phyloP scores from a whole-genome alignment of 495 filamentous ascomycete species.

The Penicillium egyptiacum region DNA sequence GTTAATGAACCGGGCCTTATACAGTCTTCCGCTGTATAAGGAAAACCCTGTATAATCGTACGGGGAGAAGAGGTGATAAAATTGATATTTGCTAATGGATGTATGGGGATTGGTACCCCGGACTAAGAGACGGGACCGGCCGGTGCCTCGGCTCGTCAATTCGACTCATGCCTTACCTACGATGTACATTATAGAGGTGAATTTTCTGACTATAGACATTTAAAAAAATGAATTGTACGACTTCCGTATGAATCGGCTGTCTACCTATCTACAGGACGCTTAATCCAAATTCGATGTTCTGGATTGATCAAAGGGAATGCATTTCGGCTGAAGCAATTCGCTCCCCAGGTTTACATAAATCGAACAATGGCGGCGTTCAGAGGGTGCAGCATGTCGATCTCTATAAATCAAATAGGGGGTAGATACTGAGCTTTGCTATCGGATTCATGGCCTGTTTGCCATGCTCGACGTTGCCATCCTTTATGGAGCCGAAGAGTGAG shows the following conservation, averaged over 20 bases:
- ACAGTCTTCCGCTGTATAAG: not conserved
- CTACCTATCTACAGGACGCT: not conserved
- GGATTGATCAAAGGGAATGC: not conserved
- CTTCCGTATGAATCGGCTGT: not conserved
- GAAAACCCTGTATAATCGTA: not conserved
- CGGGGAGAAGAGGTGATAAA: not conserved
- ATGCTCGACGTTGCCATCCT: not conserved
- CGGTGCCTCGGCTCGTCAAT: conserved; percentile 8
- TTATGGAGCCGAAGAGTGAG: not conserved
- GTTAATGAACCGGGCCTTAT: not conserved
- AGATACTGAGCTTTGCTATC: not conserved
- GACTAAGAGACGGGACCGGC: conserved; percentile 9
- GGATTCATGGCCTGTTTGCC: not conserved
- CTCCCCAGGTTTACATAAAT: not conserved
- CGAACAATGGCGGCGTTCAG: not conserved
- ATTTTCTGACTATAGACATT: not conserved
- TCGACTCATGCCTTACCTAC: not conserved
- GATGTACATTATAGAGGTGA: not conserved
- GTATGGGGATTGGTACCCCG: conserved; percentile 10
- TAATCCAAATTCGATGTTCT: not conserved
- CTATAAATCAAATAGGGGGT: not conserved
- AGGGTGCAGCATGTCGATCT: not conserved
- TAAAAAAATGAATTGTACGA: not conserved
- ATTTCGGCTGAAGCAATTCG: not conserved
- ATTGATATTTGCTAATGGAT: conserved; percentile 1